Evolutionary conservation across 2,329 filamentous ascomycete species (phyloP).

Genomic region (Aureobasidium melanogenum): DNA sequence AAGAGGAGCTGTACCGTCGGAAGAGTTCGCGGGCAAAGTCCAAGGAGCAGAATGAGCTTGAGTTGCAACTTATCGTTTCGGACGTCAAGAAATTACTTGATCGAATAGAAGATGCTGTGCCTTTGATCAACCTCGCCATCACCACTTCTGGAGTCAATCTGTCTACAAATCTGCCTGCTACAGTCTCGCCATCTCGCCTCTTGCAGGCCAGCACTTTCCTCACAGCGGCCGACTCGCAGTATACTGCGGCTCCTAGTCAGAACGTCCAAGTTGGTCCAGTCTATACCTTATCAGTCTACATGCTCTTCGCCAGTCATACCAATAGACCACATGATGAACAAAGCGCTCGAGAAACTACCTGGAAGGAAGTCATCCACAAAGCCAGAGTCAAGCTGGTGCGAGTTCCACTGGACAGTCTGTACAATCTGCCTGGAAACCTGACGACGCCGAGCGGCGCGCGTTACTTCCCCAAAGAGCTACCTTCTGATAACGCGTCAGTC

Average conservation of each 20-base stretch:
- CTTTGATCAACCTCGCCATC: constrained; percentile 85
- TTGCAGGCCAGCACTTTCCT: constrained; percentile 89
- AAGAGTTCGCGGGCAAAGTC: constrained; percentile 39
- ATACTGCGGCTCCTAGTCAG: constrained; percentile 52
- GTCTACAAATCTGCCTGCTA: constrained; percentile 67
- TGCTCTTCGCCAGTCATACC: constrained; percentile 81
- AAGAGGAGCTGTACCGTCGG: constrained; percentile 46
- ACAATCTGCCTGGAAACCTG: constrained; percentile 31
- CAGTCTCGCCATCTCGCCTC: constrained; percentile 81
- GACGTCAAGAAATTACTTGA: constrained; percentile 68
- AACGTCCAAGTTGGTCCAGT: constrained; percentile 78
- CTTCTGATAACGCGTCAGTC: constrained; percentile 38
- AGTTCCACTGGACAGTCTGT: constrained; percentile 50
- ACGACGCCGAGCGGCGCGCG: constrained; percentile 13
- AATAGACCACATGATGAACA: constrained; percentile 47
- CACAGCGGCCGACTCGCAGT: constrained; percentile 77
- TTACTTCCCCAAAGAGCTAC: constrained; percentile 21
- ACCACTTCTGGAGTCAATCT: constrained; percentile 86
- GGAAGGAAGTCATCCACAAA: constrained; percentile 97
- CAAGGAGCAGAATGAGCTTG: constrained; percentile 49
- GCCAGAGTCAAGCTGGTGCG: constrained; percentile 72
- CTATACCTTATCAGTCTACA: constrained; percentile 83
- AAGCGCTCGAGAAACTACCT: constrained; percentile 59
- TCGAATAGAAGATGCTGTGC: constrained; percentile 84
- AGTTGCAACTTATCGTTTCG: constrained; percentile 60